phyloP scores from a whole-genome alignment of 2,329 filamentous ascomycete genomes.

The Monilinia laxa region DNA sequence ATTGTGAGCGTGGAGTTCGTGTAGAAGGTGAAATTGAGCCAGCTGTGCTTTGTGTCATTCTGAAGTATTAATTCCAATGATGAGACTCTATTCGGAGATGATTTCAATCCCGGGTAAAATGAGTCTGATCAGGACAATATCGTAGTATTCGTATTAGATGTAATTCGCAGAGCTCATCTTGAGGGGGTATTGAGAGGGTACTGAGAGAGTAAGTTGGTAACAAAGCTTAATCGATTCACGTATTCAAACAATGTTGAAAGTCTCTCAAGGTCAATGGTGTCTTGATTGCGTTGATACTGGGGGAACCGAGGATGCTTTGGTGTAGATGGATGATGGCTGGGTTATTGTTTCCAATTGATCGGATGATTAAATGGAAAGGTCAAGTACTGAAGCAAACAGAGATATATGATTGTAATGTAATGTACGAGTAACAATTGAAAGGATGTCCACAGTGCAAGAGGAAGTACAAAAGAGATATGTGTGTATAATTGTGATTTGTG shows the following conservation, averaged over 20 bases:
- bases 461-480: too few relatives aligned
- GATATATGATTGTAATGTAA: too few relatives aligned
- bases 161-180: constrained; percentile 18
- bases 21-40: constrained; percentile 43
- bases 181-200: constrained; percentile 6
- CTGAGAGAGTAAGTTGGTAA: not conserved
- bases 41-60: constrained; percentile 37
- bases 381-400: too few relatives aligned
- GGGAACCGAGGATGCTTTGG: not conserved
- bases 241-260: constrained; percentile 1
- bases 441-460: too few relatives aligned
- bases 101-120: constrained; percentile 1
- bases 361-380: not conserved
- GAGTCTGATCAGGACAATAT: constrained; percentile 3
- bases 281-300: not conserved
- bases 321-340: not conserved
- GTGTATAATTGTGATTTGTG: too few relatives aligned
- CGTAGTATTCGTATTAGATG: constrained; percentile 4
- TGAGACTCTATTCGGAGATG: not conserved
- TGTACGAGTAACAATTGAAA: too few relatives aligned
- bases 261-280: constrained; percentile 1
- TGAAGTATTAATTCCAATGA: constrained; percentile 9
- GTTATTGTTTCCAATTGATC: constrained; percentile 17
- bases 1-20: constrained; percentile 36
- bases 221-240: not conserved